Evolutionary conservation across 1,284 basidiomycete genomes (phyloP), one percentile per base, ranked within the genome.

Genomic region (Irpex sp.): DNA sequence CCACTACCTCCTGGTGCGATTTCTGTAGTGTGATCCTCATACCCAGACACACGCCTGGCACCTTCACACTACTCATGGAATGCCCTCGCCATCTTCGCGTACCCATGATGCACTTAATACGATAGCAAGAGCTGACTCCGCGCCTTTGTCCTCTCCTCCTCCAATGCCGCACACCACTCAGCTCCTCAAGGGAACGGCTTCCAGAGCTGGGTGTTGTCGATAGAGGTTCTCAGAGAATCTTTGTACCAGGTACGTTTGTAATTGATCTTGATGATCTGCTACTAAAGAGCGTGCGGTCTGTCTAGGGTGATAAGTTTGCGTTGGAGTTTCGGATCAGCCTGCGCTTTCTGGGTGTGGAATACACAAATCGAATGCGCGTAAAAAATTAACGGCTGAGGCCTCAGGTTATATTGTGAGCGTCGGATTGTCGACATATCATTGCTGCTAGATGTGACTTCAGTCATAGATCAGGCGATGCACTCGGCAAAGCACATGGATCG

Each of bases 161-260:
- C 72, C n/a, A 64, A 26, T 7, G 63, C 59, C 39, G 21, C 1
- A 21, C 21, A 21, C 21, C 21, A 21, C 21, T 21, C 21, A 21
- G n/a, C n/a, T n/a, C n/a, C n/a, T n/a, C n/a, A n/a, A n/a, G 89
- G 90, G 5, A 88, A 92, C 63, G 84, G 92, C 76, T 89, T 92
- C 69, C 76, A 83, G 68, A 87, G 80, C 50, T 93, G 92, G 91
- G 75, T 80, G 67, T 85, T 93, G 70, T 81, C 86, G 4, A 84
- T 93, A 68, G 87, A 93, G 73, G 88, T 93, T 56, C 83, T 92
- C 78, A 92, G 91, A 35, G 87, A 93, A 62, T 90, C 86, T 50
- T 70, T 89, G 63, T 93, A 91, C 77, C 72, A 85, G 80, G 91
- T 86, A 68, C 61, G 78, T 58, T 19, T 53, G 4, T n/a, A 55